Base-by-base conservation (phyloP, 805 yeast genomes). In the Starmerella geochares region DNA sequence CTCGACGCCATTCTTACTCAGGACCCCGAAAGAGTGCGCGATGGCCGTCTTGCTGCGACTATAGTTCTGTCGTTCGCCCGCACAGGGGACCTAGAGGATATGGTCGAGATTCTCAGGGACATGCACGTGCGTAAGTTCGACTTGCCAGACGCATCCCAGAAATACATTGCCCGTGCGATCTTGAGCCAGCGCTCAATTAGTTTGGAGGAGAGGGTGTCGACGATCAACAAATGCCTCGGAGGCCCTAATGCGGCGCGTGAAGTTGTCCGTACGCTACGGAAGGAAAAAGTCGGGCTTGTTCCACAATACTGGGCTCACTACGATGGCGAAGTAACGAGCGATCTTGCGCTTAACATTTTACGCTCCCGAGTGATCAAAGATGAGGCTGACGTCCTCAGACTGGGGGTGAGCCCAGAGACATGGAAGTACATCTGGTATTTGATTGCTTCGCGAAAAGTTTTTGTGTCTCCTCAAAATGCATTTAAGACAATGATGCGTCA, bases 31-130 rank as follows among this genome's bases (percentile, higher is more conserved):
- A 35, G 50, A 4, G 55, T 49, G 1, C 11, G 31, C 2, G 25
- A 39, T 14, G 39, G 38, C 3, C 17, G 31, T 3, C 20, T 57
- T 13, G 41, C 19, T 14, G 42, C 48, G 5, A 37, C 50, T 3
- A 21, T 53, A 28, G 49, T 45, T 11, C 21, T 49, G 1, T 31
- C 49, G n/a, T 44, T 55, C 4, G 49, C 53, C 13, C 35, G 48
- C 3, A 8, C n/a, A 0, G 45, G 48, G 1, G 50, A 50, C 27
- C 2, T 6, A 13, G 44, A 39, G 2, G 50, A 43, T 21, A 51
- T 49, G n/a, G 6, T 20, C 8, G 59, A 21, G 9, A 39, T 52
- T 13, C 44, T 56, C 6, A 49, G 38, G 14, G 53, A 47, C 7
- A 23, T 52, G 24, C n/a, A 13, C 2, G 13, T 16, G 3, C 46